Evolutionary conservation across 2,329 filamentous ascomycete genomes (phyloP).

Genomic region (Scedosporium boydii): DNA sequence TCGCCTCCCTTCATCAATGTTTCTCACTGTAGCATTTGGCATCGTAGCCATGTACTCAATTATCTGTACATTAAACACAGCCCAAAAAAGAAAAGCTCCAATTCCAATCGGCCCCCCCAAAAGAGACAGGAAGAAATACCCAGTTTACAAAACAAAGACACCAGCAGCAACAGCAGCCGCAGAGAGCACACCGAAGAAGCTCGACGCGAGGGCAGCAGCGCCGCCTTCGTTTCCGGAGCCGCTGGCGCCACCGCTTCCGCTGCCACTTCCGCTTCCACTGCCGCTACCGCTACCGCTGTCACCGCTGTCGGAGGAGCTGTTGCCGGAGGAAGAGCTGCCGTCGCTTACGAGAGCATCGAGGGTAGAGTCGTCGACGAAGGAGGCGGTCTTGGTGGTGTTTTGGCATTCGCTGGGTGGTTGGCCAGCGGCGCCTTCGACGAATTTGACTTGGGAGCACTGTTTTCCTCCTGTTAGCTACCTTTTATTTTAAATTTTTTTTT

Average conservation of each 20-base stretch:
- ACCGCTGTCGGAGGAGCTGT: constrained; percentile 1
- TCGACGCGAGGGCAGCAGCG: neutral
- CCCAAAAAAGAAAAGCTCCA: neutral
- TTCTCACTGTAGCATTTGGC: neutral
- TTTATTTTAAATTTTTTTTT: too few relatives aligned
- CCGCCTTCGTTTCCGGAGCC: neutral
- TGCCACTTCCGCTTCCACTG: neutral
- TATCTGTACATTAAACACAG: neutral
- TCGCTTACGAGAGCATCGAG: constrained; percentile 23
- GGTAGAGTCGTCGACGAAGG: constrained; percentile 21
- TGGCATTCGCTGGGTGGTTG: constrained; percentile 22
- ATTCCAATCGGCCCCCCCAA: neutral
- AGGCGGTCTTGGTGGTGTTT: constrained; percentile 21
- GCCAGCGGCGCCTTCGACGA: constrained; percentile 34
- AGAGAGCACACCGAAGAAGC: neutral
- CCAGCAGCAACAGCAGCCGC: neutral
- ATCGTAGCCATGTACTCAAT: neutral
- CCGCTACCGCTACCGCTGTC: neutral
- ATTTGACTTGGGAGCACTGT: constrained; percentile 46
- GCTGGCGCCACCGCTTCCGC: neutral
- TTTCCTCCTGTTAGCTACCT: too few relatives aligned
- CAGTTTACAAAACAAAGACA: neutral
- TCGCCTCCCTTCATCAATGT: neutral
- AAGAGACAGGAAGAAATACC: neutral
- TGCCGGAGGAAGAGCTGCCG: constrained; percentile 1